Conservation (phyloP, 352 stramenopile genomes). For the Pythium phragmitis region DNA sequence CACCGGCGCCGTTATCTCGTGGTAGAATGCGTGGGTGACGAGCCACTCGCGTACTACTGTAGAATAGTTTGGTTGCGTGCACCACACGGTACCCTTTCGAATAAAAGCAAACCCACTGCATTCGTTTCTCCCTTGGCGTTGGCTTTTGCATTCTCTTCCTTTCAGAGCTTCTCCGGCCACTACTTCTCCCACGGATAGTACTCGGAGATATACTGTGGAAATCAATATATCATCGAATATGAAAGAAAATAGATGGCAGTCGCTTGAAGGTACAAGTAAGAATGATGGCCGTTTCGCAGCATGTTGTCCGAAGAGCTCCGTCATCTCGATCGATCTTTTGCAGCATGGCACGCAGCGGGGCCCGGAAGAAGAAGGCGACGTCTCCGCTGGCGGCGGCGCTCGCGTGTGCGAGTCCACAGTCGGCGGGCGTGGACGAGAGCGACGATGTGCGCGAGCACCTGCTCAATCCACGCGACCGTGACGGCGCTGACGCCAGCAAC, state of each 20-base stretch:
- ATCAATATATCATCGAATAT: neutral
- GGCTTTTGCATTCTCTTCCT: too few relatives aligned
- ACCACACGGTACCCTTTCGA: too few relatives aligned
- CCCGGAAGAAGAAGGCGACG: constrained; percentile 6
- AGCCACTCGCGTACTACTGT: too few relatives aligned
- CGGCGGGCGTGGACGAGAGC: neutral
- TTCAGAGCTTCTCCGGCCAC: too few relatives aligned
- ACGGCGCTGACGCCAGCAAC: constrained; percentile 5
- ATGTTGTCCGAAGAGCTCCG: neutral
- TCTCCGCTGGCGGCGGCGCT: constrained; percentile 27
- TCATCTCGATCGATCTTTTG: neutral
- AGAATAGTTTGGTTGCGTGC: too few relatives aligned
- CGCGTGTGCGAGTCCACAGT: constrained; percentile 4
- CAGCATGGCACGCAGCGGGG: constrained; percentile 6
- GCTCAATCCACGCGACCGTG: constrained; percentile 9
- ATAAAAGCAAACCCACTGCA: too few relatives aligned
- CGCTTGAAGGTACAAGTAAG: constrained; percentile 3
- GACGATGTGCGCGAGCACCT: constrained; percentile 24
- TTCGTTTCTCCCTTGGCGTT: too few relatives aligned
- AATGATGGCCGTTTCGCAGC: neutral
- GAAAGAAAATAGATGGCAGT: constrained; percentile 3
- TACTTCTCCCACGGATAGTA: too few relatives aligned
- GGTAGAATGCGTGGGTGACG: too few relatives aligned
- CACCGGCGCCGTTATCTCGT: too few relatives aligned
- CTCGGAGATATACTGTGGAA: neutral